phyloP scores from a whole-genome alignment of 169 alveolate species.

The Pseudocohnilembus persalinus region DNA sequence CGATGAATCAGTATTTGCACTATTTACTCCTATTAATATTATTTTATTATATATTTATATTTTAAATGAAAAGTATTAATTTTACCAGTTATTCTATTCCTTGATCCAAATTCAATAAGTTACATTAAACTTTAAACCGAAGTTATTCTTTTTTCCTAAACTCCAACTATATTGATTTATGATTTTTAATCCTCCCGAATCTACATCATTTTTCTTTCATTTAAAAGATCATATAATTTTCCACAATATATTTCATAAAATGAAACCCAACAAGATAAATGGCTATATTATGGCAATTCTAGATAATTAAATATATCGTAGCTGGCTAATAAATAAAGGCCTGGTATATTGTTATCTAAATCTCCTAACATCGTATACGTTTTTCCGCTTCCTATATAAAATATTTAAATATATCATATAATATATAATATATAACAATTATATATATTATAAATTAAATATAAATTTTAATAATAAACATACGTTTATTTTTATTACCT shows the following conservation, averaged over 20 bases:
- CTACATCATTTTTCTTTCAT: slow-evolving; percentile 85
- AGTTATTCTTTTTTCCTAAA: slow-evolving; percentile 85
- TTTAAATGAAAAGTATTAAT: too few relatives aligned
- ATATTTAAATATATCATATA: too few relatives aligned
- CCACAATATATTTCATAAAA: slow-evolving; percentile 99
- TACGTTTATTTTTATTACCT: too few relatives aligned
- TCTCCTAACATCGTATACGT: slow-evolving; percentile 98
- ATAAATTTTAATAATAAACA: neutral
- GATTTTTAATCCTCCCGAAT: slow-evolving; percentile 89
- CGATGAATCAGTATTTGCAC: slow-evolving; percentile 97
- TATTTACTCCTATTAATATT: slow-evolving; percentile 59
- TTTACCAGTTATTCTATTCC: slow-evolving; percentile 92
- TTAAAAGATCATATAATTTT: slow-evolving; percentile 96
- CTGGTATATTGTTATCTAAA: slow-evolving; percentile 82
- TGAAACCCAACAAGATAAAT: slow-evolving; percentile 86
- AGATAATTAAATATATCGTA: slow-evolving; percentile 90
- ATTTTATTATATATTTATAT: too few relatives aligned
- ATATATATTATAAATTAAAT: neutral
- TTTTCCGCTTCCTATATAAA: slow-evolving; percentile 89
- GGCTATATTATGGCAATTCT: slow-evolving; percentile 51
- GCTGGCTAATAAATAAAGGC: slow-evolving; percentile 94
- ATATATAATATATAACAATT: neutral
- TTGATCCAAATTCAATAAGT: slow-evolving; percentile 84
- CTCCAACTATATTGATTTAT: slow-evolving; percentile 94
- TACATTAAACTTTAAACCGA: slow-evolving; percentile 88